phyloP scores from a whole-genome alignment of 441 rosid genomes.

The Gossypium aridum region DNA sequence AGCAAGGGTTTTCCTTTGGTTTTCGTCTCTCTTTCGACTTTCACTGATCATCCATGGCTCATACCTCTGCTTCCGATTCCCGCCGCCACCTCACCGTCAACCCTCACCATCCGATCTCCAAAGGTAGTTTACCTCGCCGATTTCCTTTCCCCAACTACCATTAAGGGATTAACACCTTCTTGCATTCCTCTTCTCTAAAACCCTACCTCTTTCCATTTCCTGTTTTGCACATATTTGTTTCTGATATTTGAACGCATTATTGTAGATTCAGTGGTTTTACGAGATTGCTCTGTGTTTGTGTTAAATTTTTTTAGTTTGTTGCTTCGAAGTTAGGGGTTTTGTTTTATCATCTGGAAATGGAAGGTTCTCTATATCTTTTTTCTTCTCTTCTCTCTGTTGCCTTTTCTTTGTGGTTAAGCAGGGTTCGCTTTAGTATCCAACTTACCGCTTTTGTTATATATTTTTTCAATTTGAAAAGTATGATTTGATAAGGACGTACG shows the following conservation, averaged over 20 bases:
- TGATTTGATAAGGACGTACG: not conserved
- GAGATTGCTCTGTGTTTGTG: not conserved
- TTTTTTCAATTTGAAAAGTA: not conserved
- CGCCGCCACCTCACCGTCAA: constrained; percentile 57
- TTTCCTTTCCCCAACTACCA: not conserved
- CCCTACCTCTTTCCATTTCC: constrained; percentile 12
- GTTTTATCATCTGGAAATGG: not conserved
- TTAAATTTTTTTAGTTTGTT: not conserved
- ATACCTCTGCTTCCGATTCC: constrained; percentile 46
- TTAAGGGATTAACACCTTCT: not conserved
- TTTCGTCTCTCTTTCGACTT: constrained; percentile 14
- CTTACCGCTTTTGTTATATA: not conserved
- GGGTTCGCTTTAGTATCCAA: not conserved
- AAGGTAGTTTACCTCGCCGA: constrained; percentile 38
- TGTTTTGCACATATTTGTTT: not conserved
- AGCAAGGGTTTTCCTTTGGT: constrained; percentile 14
- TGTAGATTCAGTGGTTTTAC: constrained; percentile 11
- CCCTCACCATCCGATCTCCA: constrained; percentile 82
- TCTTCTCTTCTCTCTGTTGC: no score
- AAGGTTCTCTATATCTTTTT: not conserved
- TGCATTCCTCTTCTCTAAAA: constrained; percentile 1
- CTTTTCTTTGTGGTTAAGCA: no score
- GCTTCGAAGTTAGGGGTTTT: constrained; percentile 36
- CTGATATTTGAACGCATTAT: not conserved
- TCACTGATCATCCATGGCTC: constrained; percentile 70